Evolutionary conservation across 1,284 basidiomycete genomes (phyloP), one percentile per base, ranked within the genome.

Genomic region (Athelia psychrophila): DNA sequence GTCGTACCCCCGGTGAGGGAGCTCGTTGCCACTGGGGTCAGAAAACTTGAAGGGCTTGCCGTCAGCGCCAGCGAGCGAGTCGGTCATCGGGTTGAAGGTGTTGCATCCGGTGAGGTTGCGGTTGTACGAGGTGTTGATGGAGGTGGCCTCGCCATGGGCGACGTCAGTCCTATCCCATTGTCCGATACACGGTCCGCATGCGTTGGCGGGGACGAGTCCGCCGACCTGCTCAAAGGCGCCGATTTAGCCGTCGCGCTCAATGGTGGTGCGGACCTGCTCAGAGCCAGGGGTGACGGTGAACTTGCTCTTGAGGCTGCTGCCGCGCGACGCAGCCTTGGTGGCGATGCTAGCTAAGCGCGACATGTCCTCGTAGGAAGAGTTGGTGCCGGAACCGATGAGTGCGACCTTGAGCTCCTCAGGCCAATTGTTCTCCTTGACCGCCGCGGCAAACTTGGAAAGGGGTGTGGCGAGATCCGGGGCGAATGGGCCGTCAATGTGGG

Each of bases 341-440:
- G 92, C 95, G 66, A 99, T 98, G 50, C 91, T 90, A 47, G 95
- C 95, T 44, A 95, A 91, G 67, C 97, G 94, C 48, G 93, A 91
- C 96, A 99, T 98, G 78, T 99, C 97, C 78, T 99, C 97, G 72
- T 99, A 99, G 25, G 97, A 99, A 48, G 96, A 98, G 86, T 99
- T 99, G 72, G 97, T 99, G 90, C 96, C 99, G 49, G 97, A 99
- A 54, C 97, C 96, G 69, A 99, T 99, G 54, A 99, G 86, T 56
- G 86, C 93, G 64, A 98, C 97, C 79, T 93, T 95, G 78, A 99
- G 87, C 71, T 99, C 96, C 57, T 86, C 78, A 46, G 96, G 96
- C 96, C 97, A 99, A 71, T 83, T 81, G 79, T 98, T 97, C 80
- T 94, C 88, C 84, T 93, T 93, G 63, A 93, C 94, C 63, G 86